Base-by-base conservation (phyloP, 495 filamentous ascomycete species). In the Neurospora sp. region DNA sequence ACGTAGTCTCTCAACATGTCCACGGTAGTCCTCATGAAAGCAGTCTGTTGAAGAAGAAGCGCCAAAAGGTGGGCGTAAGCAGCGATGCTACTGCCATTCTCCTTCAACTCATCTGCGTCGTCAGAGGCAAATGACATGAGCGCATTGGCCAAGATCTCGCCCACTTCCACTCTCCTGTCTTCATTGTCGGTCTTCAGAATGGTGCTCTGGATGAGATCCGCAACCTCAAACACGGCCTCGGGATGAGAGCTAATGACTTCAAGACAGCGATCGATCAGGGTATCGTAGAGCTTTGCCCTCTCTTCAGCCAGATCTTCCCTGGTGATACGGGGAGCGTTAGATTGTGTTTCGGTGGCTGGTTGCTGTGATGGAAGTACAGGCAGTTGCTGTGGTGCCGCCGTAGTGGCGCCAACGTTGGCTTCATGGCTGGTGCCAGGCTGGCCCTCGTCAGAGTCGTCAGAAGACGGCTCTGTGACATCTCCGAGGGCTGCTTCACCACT, bases 1-100 rank as follows among this genome's bases (percentile, higher is more conserved):
- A 98, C 91, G 77, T 91, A 92, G n/a, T 92, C 89, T 80, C 91
- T 93, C 39, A 99, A 84, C 73, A 93, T 90, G 9, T 88, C 87
- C 38, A 94, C 79, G 27, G 93, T 92, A 27, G 91, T 89, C 42
- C 87, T 86, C 80, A 95, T 97, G 84, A 98, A 98, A 1, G 87
- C 79, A 73, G 88, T 89, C 72, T 96, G 89, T 76, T 96, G 93
- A 31, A 98, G 88, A 69, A 97, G 90, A 71, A 99, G 84, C 4
- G 93, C 95, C 12, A 99, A 85, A 44, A 99, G 88, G 82, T 99
- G 95, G 12, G 96, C 94, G 81, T 95, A 97, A 1, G 96, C 93
- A 23, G 95, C 92, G 74, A 98, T 92, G 70, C 81, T 82, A 71
- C 75, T 77, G 12, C 83, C 82, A 42, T 82, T 84, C 6, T 77